Percentiles rank a stretch among this genome's conserved stretches.
These are phyloP conservation scores for Oidiodendron maius DNA, from an alignment of 495 filamentous ascomycete genomes.

Conservation along the genomic window DNA sequence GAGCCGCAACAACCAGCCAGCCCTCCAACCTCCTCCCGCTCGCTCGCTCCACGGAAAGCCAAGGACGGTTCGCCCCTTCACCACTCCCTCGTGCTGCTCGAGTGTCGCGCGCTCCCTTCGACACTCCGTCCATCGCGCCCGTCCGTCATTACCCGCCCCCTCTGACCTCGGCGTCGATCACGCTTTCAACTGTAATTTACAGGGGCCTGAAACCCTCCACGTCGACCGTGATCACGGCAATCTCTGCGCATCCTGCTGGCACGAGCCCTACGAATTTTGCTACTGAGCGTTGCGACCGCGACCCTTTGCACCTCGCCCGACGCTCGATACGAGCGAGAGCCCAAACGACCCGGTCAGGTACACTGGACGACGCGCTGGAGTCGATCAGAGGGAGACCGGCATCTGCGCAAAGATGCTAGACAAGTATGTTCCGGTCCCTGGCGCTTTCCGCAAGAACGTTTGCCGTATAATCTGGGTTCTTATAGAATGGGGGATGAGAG, in stretches of 20 bases:
- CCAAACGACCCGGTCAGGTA: slow-evolving; percentile 1
- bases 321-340: slow-evolving; percentile 6
- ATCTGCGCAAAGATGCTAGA: slow-evolving; percentile 61
- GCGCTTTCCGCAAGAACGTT: slow-evolving; percentile 1
- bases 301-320: no score
- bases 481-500: neutral
- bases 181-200: no score
- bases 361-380: slow-evolving; percentile 18
- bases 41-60: no score
- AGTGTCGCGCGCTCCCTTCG: no score
- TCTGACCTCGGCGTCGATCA: no score
- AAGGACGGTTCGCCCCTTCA: no score
- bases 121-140: no score
- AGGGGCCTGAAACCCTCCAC: slow-evolving; percentile 16
- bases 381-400: slow-evolving; percentile 20
- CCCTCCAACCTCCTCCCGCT: neutral
- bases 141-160: no score
- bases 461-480: no score
- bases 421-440: slow-evolving; percentile 56
- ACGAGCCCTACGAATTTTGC: slow-evolving; percentile 10
- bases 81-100: no score
- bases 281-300: no score
- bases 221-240: slow-evolving; percentile 7
- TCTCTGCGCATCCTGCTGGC: slow-evolving; percentile 5
- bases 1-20: slow-evolving; percentile 8